Conservation (phyloP, 1,139 yeast species). For the Candida dubliniensis region DNA sequence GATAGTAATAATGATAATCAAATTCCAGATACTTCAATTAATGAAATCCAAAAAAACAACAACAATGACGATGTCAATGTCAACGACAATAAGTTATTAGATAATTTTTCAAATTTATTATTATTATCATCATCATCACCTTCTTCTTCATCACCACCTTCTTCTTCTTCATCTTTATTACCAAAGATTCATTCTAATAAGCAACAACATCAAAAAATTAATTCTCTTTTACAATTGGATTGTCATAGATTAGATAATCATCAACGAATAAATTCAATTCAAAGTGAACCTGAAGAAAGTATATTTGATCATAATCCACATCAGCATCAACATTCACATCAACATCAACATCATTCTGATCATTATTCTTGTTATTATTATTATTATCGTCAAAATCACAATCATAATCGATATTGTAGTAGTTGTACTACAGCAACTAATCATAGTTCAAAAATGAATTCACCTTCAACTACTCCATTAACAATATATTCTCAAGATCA, state of each 20-base stretch:
- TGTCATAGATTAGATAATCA: not conserved
- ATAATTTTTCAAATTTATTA: not conserved
- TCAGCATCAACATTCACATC: no score
- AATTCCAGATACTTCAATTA: not conserved
- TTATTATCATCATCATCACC: not conserved
- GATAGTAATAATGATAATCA: not conserved
- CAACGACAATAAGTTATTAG: no score
- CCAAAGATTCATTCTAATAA: no score
- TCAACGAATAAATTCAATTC: conserved; percentile 3
- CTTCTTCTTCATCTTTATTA: not conserved
- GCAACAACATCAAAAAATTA: no score
- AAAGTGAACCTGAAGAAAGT: conserved; percentile 5
- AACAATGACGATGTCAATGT: no score
- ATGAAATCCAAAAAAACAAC: not conserved
- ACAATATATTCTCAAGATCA: conserved; percentile 7
- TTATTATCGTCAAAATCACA: not conserved
- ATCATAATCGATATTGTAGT: not conserved
- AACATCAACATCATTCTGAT: no score
- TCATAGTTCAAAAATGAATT: not conserved
- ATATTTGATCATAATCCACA: conserved; percentile 1
- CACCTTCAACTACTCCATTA: conserved; percentile 9
- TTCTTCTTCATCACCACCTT: not conserved
- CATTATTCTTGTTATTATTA: no score
- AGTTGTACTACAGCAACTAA: not conserved
- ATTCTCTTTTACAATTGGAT: no score